A percentile compares a stretch with the other conserved stretches of the same genome.
Conservation (phyloP, 345 rosid species). For the Murraya koenigii region DNA sequence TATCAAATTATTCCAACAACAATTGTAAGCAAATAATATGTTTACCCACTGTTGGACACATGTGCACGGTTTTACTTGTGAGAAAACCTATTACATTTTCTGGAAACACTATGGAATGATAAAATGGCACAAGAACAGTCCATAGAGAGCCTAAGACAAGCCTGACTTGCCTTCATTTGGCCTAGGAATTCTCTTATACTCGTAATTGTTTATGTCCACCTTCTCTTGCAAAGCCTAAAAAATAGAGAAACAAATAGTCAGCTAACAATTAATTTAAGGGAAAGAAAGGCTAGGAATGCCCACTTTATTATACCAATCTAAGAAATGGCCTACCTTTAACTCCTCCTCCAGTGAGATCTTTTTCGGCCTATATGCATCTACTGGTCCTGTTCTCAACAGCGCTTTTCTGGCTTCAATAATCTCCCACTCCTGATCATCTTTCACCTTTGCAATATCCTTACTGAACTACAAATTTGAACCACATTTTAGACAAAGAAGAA, state of each 20-base stretch:
- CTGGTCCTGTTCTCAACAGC: slow-evolving; percentile 75
- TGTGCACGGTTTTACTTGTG: background rate
- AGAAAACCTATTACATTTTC: background rate
- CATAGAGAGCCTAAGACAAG: slow-evolving; percentile 16
- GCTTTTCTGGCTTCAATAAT: slow-evolving; percentile 76
- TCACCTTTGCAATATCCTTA: slow-evolving; percentile 85
- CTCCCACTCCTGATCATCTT: slow-evolving; percentile 91
- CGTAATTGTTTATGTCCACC: slow-evolving; percentile 72
- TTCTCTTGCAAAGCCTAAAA: slow-evolving; percentile 71
- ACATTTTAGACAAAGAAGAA: slow-evolving; percentile 19
- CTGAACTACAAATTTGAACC: slow-evolving; percentile 43
- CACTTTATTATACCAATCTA: background rate
- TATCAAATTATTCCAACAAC: slow-evolving; percentile 10
- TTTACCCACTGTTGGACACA: background rate
- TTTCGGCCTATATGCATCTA: slow-evolving; percentile 73
- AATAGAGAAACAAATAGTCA: background rate
- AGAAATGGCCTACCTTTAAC: slow-evolving; percentile 54
- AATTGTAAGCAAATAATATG: background rate
- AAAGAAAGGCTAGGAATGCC: background rate
- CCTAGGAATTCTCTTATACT: slow-evolving; percentile 83
- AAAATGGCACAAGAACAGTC: background rate
- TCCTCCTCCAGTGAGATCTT: slow-evolving; percentile 78
- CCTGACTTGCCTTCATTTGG: slow-evolving; percentile 57
- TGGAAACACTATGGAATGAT: background rate
- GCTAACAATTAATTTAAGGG: background rate